These are phyloP conservation scores for Boletus tylopilopsis DNA, from an alignment of 768 basidiomycete species.

Conservation along the genomic window DNA sequence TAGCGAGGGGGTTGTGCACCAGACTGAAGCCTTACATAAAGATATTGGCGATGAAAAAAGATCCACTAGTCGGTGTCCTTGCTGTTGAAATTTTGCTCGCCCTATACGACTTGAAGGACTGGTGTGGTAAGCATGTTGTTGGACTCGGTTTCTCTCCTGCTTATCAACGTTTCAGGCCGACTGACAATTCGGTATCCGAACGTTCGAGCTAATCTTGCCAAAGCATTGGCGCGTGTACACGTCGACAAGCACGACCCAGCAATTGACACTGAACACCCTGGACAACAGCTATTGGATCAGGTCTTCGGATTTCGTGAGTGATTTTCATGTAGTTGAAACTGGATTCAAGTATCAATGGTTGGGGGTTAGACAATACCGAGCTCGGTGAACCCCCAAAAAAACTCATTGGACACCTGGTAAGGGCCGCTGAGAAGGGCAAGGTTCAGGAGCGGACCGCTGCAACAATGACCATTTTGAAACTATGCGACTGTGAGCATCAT, in stretches of 20 bases:
- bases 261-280: neutral
- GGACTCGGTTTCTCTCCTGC: neutral
- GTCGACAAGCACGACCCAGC: neutral
- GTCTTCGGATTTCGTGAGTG: conserved; percentile 20
- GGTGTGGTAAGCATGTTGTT: neutral
- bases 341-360: neutral
- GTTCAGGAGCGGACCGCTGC: conserved; percentile 16
- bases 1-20: neutral
- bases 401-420: conserved; percentile 12
- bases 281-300: conserved; percentile 1
- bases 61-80: conserved; percentile 11
- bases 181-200: conserved; percentile 3
- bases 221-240: conserved; percentile 8
- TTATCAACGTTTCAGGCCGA: conserved; percentile 1
- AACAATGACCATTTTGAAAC: conserved; percentile 19
- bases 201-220: conserved; percentile 18
- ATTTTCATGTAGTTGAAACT: neutral
- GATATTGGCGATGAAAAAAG: conserved; percentile 5
- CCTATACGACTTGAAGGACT: conserved; percentile 3
- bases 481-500: conserved; percentile 18
- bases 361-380: neutral
- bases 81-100: conserved; percentile 17
- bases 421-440: neutral
- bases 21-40: conserved; percentile 7
- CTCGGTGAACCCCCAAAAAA: conserved; percentile 2